Evolutionary conservation across 2,329 filamentous ascomycete genomes (phyloP).

Genomic region (Geoglossum cookeanum): DNA sequence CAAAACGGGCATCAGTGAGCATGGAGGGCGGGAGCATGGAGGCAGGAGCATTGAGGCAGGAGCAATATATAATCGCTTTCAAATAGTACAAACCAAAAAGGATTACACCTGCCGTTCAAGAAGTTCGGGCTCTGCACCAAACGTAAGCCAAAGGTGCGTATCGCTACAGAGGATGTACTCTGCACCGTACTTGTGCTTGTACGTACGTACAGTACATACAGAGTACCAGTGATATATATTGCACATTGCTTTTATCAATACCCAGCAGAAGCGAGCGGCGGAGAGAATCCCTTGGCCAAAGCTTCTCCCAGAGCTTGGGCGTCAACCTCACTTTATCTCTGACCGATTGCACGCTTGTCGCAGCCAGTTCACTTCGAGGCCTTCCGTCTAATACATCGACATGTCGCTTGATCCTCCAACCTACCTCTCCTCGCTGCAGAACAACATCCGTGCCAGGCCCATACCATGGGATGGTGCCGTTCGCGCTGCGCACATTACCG

Average conservation of each 20-base stretch:
- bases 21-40: background rate
- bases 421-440: slow-evolving; percentile 75
- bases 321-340: background rate
- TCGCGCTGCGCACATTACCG: slow-evolving; percentile 79
- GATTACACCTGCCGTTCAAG: background rate
- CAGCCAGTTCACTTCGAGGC: background rate
- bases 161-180: background rate
- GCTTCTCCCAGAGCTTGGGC: background rate
- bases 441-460: slow-evolving; percentile 87
- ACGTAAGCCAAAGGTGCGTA: background rate
- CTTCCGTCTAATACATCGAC: background rate
- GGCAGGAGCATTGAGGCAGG: background rate
- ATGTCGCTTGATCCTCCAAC: slow-evolving; percentile 90
- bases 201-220: too few relatives aligned
- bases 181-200: too few relatives aligned
- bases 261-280: too few relatives aligned
- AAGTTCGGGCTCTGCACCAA: background rate
- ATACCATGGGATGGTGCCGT: slow-evolving; percentile 97
- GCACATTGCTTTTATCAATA: too few relatives aligned
- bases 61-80: background rate
- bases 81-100: background rate
- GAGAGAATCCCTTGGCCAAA: background rate
- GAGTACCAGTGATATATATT: too few relatives aligned
- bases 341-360: background rate
- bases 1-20: background rate